Base-by-base conservation (phyloP, 2,329 filamentous ascomycete species). In the Thielaviopsis euricoi region DNA sequence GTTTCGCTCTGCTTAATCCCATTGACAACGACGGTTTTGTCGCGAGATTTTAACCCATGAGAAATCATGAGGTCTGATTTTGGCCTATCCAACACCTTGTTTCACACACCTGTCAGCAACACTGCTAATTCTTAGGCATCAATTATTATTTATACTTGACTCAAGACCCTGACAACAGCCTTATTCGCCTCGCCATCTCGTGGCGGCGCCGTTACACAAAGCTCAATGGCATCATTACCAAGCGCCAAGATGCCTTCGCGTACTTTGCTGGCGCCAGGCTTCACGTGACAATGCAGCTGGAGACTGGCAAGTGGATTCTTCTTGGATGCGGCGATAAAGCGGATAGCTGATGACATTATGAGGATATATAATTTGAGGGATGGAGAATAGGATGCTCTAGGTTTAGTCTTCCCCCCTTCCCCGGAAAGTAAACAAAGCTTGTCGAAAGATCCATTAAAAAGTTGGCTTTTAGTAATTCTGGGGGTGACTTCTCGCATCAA, bases 131-230 rank as follows among this genome's bases (percentile, higher is more conserved):
- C 4, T 10, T 33, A 10, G 29, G 2, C 29, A 33, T 33, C 29
- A 33, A 61, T 69, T 29, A 13, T 37, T 3, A 12, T 40, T 13
- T 23, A 62, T 63, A 82, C 81, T 65, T 80, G 71, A 62, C 83
- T 82, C 58, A 89, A 70, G 4, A 87, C 69, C 43, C 76, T 72
- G 53, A 81, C 70, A 2, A 86, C 80, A 4, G 84, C 83, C 65
- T 77, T 78, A 65, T 88, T 88, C 5, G 85, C 80, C 65, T 86
- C 81, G 15, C 83, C 83, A 15, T 87, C 81, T 61, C 76, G 75
- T 12, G 85, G 75, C 62, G 77, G 81, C 0, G 82, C 83, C 0
- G 83, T 70, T 2, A 87, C 83, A 53, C 81, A 84, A 1, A 89
- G 67, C 60, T 85, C 78, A 52, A 88, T 75, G 1, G 70, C 71